Percentiles rank a stretch among this genome's conserved stretches.
phyloP scores from a whole-genome alignment of 2,329 filamentous ascomycete genomes.

The Escovopsis sp. region DNA sequence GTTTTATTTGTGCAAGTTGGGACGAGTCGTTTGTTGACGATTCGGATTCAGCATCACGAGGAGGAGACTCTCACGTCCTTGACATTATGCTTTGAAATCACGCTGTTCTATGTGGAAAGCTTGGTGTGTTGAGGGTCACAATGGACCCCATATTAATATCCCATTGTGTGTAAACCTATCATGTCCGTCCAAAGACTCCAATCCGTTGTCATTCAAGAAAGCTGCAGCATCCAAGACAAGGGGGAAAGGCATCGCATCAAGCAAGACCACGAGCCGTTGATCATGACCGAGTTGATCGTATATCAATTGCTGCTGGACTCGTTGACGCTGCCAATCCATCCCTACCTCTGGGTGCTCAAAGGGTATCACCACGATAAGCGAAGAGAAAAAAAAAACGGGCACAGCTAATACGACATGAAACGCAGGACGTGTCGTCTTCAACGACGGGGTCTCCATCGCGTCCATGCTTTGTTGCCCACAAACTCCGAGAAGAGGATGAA shows the following conservation, averaged over 20 bases:
- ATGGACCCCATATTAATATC: too few relatives aligned
- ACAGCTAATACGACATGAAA: constrained; percentile 8
- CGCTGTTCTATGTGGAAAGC: too few relatives aligned
- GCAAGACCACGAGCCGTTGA: constrained; percentile 17
- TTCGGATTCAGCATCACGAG: too few relatives aligned
- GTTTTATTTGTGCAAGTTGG: too few relatives aligned
- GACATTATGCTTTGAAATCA: too few relatives aligned
- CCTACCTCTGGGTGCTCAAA: constrained; percentile 5
- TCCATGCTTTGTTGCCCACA: constrained; percentile 9
- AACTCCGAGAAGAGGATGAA: constrained; percentile 11
- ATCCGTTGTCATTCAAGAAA: constrained; percentile 8
- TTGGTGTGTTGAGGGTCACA: too few relatives aligned
- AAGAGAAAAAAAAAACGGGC: constrained; percentile 11
- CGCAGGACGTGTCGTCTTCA: constrained; percentile 4
- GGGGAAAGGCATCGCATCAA: constrained; percentile 8
- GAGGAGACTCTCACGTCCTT: too few relatives aligned
- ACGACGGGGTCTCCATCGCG: constrained; percentile 9
- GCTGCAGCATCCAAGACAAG: constrained; percentile 13
- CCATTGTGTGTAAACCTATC: too few relatives aligned
- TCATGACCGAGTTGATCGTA: constrained; percentile 1
- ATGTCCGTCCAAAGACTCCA: constrained; percentile 7
- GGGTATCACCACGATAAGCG: constrained; percentile 22
- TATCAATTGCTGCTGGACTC: too few relatives aligned
- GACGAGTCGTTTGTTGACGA: too few relatives aligned
- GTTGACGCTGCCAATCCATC: not conserved